Conservation (phyloP, 176 grass and related monocot genomes). For the Ensete glaucum region DNA sequence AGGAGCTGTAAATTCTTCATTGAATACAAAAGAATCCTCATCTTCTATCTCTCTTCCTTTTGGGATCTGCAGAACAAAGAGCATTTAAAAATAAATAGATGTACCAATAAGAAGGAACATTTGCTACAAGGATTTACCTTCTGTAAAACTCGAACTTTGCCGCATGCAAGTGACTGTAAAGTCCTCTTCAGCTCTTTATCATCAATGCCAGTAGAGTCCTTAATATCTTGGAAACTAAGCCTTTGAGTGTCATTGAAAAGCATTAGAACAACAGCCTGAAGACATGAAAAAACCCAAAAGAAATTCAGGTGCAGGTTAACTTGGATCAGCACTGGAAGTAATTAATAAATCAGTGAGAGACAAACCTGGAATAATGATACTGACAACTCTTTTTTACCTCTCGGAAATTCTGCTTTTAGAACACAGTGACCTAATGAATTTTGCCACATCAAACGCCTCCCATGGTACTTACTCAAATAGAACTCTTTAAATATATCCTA, state of each 20-base stretch:
- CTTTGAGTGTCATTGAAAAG: constrained; percentile 95
- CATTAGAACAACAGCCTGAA: constrained; percentile 90
- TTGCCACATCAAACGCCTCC: constrained; percentile 98
- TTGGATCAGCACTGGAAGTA: constrained; percentile 3
- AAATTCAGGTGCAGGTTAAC: background rate
- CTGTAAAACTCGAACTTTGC: constrained; percentile 93
- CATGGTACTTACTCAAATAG: constrained; percentile 99
- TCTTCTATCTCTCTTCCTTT: constrained; percentile 95
- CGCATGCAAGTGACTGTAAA: constrained; percentile 95
- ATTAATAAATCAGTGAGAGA: background rate
- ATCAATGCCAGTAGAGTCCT: constrained; percentile 86
- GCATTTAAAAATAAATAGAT: constrained; percentile 10
- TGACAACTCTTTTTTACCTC: constrained; percentile 98
- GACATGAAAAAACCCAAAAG: constrained; percentile 7
- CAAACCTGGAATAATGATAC: constrained; percentile 96
- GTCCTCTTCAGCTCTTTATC: constrained; percentile 99
- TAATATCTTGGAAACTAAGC: constrained; percentile 81
- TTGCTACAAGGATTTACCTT: constrained; percentile 49
- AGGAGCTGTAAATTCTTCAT: constrained; percentile 87
- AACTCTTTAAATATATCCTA: constrained; percentile 99
- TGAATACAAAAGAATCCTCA: constrained; percentile 82
- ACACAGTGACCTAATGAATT: constrained; percentile 98
- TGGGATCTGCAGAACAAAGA: constrained; percentile 61
- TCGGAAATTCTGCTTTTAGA: constrained; percentile 88
- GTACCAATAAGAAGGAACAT: constrained; percentile 13